phyloP scores from a whole-genome alignment of 1,139 yeast species.

The Pichia sp. region DNA sequence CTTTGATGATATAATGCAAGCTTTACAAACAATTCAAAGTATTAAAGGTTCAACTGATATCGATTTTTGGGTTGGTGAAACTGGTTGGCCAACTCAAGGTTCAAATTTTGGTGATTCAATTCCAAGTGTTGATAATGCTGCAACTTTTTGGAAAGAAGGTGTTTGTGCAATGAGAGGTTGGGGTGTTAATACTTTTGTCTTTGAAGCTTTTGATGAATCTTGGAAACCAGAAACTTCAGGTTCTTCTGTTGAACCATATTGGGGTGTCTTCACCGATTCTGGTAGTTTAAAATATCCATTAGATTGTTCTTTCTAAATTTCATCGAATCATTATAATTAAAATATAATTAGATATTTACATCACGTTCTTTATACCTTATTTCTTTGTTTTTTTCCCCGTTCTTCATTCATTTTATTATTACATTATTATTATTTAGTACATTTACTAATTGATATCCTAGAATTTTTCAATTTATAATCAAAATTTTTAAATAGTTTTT shows the following conservation, averaged over 20 bases:
- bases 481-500: no score
- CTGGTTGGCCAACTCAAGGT: slow-evolving; percentile 97
- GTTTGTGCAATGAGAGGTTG: slow-evolving; percentile 90
- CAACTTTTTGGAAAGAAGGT: slow-evolving; percentile 76
- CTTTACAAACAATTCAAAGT: slow-evolving; percentile 78
- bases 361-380: neutral
- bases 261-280: slow-evolving; percentile 77
- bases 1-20: slow-evolving; percentile 95
- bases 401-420: neutral
- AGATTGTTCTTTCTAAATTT: slow-evolving; percentile 34
- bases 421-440: no score
- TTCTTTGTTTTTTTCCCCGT: neutral
- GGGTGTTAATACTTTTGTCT: slow-evolving; percentile 88
- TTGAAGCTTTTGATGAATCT: slow-evolving; percentile 92
- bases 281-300: slow-evolving; percentile 51
- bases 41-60: slow-evolving; percentile 80
- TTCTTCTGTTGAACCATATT: slow-evolving; percentile 79
- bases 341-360: neutral
- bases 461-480: no score
- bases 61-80: slow-evolving; percentile 94
- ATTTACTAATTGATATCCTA: no score
- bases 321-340: no score
- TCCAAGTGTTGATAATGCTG: slow-evolving; percentile 72
- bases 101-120: slow-evolving; percentile 55
- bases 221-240: slow-evolving; percentile 94